Base-by-base conservation (phyloP, 192 early-diverging fungal species). In the Mortierella antarctica region DNA sequence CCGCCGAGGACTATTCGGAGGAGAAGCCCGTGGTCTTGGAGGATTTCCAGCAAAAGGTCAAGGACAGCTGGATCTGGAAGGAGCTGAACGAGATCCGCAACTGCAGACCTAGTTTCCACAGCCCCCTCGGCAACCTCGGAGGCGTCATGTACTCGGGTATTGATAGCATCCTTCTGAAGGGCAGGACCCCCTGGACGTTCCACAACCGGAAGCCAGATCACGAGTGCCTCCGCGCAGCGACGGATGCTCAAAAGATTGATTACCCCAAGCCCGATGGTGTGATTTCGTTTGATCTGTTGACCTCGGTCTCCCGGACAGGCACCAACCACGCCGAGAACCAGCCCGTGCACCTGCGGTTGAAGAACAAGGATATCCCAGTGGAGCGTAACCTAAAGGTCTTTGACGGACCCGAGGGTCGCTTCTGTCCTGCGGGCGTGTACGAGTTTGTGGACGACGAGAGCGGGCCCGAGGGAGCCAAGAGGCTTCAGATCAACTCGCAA, bases 261-360 rank as follows among this genome's bases (percentile, higher is more conserved):
- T 99, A 99, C 82, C 96, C 96, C 54, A 98, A 98, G 85, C 95
- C 98, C 18, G 98, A 99, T 84, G 95, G 96, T 65, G 91, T 93
- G 20, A 89, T 99, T 53, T 92, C 92, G 21, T 99, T 99, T 77
- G 98, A 99, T 57, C 83, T 99, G n/a, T 89, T 99, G 45, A 95
- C 95, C 45, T 96, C 87, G 62, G 95, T 99, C 18, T 93, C 92
- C 48, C 87, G 97, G 55, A 96, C 94, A 23, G 96, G 96, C 23
- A 99, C 98, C 6, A 92, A 93, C 71, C 98, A 99, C 82, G 90
- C 87, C 12, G 97, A 99, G 79, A 90, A 98, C 75, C 97, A 99
- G 84, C 96, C 96, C 45, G 90, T 96, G 41, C 98, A 99, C 73
- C 83, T 99, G 86, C 91, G 91, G 23, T 81, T 98, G 57, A 83